Base-by-base conservation (phyloP, 331 rosid genomes). In the Quercus tomentella region DNA sequence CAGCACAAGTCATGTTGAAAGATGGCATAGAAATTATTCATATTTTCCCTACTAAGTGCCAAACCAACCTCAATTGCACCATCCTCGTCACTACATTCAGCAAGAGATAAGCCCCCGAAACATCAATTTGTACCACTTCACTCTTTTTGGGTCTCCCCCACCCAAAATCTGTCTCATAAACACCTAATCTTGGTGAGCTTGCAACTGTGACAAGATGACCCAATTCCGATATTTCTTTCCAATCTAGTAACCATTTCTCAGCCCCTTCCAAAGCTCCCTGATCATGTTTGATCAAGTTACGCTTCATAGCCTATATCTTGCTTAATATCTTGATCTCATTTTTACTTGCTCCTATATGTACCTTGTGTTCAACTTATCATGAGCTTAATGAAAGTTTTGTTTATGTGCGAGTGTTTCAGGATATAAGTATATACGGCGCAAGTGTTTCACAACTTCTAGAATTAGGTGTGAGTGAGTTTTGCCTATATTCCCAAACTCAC, bases 1-100 rank as follows among this genome's bases (percentile, higher is more conserved):
- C n/a, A n/a, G n/a, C n/a, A n/a, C 72, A 65, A 69, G 41, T 8
- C 69, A 1, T 78, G 15, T 51, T 86, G 75, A 70, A 85, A 86
- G 5, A 78, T 61, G 37, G 51, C 72, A 9, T 12, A 7, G 62
- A 92, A 85, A 17, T 54, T 20, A 30, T 49, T 80, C 90, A 87
- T 82, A 23, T 30, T 57, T 54, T 15, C 33, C 69, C 60, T 85
- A 10, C 62, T 71, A 11, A 88, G 79, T 25, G 86, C 88, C 51
- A 86, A 45, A 5, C 90, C 89, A 61, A 90, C 66, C 49, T 86
- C 94, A 74, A 87, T 65, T 30, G 88, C 94, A 45, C 84, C 86
- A 4, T 76, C 41, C 15, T 76, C 76, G 14, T 88, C 83, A 77
- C 89, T 75, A 62, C 82, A 41, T 52, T 84, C 91, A 20, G 80